Base-by-base conservation (phyloP, 306 rosid genomes). In the Castanea crenata region DNA sequence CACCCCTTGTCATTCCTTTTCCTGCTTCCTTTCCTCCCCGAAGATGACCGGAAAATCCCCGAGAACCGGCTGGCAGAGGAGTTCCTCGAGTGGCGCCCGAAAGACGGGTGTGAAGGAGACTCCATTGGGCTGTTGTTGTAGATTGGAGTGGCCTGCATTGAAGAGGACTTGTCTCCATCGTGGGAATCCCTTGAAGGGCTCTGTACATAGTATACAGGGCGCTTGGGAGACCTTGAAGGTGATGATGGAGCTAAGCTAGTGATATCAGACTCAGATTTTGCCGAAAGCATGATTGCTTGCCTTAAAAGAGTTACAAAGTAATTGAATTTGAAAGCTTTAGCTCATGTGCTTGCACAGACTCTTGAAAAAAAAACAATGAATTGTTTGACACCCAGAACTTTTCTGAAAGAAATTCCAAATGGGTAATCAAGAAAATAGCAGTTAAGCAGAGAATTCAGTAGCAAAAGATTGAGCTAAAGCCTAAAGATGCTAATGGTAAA, bases 131-230 rank as follows among this genome's bases (percentile, higher is more conserved):
- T 95, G 63, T 95, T 88, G 80, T 88, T 92, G 70, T 95, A 95
- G 73, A 91, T 85, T 27, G 98, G 97, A 74, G 99, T 95, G 2
- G 95, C 93, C 8, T 92, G 97, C 93, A 92, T 83, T 54, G 98
- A 89, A 3, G 93, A 88, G 27, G 96, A 95, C 90, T 91, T 95
- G 81, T 95, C 97, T 2, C 96, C 99, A 87, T 95, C 99, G 6
- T 91, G 92, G 2, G 99, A 95, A 69, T 92, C 97, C 82, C 98
- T 88, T 13, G 98, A 93, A 64, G 99, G 99, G 81, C 98, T 95
- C 72, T 95, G 98, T 0, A 95, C 99, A 63, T 89, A 95, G 83
- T 95, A 95, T 11, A 83, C 89, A 4, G 91, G 86, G 0, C 89
- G 73, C 88, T 95, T 92, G 15, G 98, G 98, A 3, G 98, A 95